phyloP scores from a whole-genome alignment of 1,284 basidiomycete genomes.

The Ustilago esculenta region DNA sequence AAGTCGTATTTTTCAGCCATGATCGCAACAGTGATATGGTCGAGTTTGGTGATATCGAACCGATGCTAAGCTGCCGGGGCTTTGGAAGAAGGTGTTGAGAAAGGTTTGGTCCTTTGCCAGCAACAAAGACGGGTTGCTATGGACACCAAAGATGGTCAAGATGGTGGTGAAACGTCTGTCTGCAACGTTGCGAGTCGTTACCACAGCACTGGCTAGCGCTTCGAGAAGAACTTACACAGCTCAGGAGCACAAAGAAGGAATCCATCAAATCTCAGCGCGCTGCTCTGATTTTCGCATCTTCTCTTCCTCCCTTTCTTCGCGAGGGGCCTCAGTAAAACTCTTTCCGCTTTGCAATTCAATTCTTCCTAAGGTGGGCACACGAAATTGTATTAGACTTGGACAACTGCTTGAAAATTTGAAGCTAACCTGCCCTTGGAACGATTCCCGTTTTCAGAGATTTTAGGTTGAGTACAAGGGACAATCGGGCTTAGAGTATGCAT shows the following conservation, averaged over 20 bases:
- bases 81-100: not conserved
- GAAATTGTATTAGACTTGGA: conserved; percentile 6
- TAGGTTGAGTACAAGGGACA: too few species aligned
- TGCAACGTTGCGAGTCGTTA: conserved; percentile 4
- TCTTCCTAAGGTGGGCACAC: not conserved
- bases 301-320: conserved; percentile 20
- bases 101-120: conserved; percentile 18
- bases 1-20: conserved; percentile 75
- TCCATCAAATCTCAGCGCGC: conserved; percentile 2
- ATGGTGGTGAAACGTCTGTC: conserved; percentile 22
- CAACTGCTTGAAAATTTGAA: conserved; percentile 4
- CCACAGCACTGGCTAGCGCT: not conserved
- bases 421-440: not conserved
- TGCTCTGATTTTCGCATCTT: conserved; percentile 11
- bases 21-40: conserved; percentile 14
- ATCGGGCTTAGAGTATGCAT: not conserved
- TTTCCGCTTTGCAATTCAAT: not conserved
- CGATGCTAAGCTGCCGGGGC: not conserved
- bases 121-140: conserved; percentile 35
- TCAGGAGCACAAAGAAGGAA: not conserved
- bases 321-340: not conserved
- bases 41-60: conserved; percentile 7
- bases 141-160: conserved; percentile 37
- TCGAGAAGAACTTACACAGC: conserved; percentile 14
- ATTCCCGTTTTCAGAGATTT: too few species aligned